phyloP scores from a whole-genome alignment of 495 filamentous ascomycete species.

The Choiromyces venosus region DNA sequence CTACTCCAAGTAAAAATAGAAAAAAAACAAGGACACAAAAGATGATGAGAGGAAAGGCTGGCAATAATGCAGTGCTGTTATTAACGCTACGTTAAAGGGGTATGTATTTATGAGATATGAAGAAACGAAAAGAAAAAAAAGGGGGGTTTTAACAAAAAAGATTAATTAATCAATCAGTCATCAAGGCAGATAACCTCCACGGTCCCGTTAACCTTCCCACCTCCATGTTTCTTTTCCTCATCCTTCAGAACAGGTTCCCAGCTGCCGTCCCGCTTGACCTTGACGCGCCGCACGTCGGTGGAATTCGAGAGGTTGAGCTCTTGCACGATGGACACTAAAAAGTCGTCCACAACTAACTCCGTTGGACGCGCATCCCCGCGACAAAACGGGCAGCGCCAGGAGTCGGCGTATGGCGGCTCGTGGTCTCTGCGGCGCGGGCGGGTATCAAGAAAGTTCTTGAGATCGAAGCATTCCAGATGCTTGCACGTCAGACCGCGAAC shows the following conservation, averaged over 20 bases:
- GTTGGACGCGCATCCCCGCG: slow-evolving; percentile 38
- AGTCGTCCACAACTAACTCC: slow-evolving; percentile 38
- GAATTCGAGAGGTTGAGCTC: slow-evolving; percentile 10
- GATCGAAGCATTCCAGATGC: slow-evolving; percentile 41
- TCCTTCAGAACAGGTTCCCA: slow-evolving; percentile 28
- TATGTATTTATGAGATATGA: slow-evolving; percentile 11
- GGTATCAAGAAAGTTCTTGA: slow-evolving; percentile 37
- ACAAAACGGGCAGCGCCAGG: slow-evolving; percentile 40
- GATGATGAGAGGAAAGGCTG: slow-evolving; percentile 11
- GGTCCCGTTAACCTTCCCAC: slow-evolving; percentile 18
- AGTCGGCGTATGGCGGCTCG: slow-evolving; percentile 38
- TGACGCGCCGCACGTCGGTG: slow-evolving; percentile 13
- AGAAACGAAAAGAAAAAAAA: slow-evolving; percentile 14
- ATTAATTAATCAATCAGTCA: slow-evolving; percentile 16
- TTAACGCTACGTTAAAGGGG: slow-evolving; percentile 21
- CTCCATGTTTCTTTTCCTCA: slow-evolving; percentile 19
- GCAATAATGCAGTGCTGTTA: slow-evolving; percentile 6
- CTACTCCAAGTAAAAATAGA: slow-evolving; percentile 4
- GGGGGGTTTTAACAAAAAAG: too few relatives aligned
- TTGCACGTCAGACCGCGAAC: slow-evolving; percentile 30
- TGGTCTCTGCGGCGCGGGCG: slow-evolving; percentile 35
- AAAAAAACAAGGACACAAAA: not conserved
- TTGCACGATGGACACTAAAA: slow-evolving; percentile 26
- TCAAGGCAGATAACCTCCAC: slow-evolving; percentile 38
- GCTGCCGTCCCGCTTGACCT: slow-evolving; percentile 32